Evolutionary conservation across 78 protist species (phyloP).

Genomic region (Monocercomonoides exilis): DNA sequence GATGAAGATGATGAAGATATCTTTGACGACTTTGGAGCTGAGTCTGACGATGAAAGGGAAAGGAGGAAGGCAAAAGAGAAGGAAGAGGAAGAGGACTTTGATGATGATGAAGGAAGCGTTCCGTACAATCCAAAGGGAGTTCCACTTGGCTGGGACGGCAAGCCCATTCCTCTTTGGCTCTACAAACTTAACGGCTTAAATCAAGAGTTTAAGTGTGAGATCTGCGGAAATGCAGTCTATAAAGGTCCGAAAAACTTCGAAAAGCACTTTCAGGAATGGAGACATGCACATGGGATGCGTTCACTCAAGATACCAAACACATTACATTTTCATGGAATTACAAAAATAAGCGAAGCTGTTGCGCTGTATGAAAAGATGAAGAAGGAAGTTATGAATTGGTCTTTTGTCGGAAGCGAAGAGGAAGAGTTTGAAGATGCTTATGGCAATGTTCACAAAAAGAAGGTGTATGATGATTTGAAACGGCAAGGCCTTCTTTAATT

Average conservation of each 20-base stretch:
- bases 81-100: conserved; percentile 60
- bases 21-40: background rate
- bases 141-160: conserved; percentile 90
- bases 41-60: background rate
- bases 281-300: conserved; percentile 81
- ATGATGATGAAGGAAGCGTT: conserved; percentile 10
- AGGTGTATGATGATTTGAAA: conserved; percentile 68
- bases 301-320: conserved; percentile 58
- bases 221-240: conserved; percentile 84
- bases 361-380: conserved; percentile 27
- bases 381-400: conserved; percentile 3
- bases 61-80: background rate
- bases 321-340: conserved; percentile 61
- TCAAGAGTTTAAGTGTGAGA: conserved; percentile 64
- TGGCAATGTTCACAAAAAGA: conserved; percentile 78
- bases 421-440: conserved; percentile 87
- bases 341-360: conserved; percentile 76
- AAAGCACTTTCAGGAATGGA: conserved; percentile 76
- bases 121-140: conserved; percentile 56
- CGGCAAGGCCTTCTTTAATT: conserved; percentile 71
- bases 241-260: conserved; percentile 77
- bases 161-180: conserved; percentile 96
- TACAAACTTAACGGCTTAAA: conserved; percentile 82
- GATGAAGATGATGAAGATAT: conserved; percentile 21
- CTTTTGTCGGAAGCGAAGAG: conserved; percentile 57